Conservation (phyloP, 2,329 filamentous ascomycete genomes). For the Aspergillus costaricaensis region DNA sequence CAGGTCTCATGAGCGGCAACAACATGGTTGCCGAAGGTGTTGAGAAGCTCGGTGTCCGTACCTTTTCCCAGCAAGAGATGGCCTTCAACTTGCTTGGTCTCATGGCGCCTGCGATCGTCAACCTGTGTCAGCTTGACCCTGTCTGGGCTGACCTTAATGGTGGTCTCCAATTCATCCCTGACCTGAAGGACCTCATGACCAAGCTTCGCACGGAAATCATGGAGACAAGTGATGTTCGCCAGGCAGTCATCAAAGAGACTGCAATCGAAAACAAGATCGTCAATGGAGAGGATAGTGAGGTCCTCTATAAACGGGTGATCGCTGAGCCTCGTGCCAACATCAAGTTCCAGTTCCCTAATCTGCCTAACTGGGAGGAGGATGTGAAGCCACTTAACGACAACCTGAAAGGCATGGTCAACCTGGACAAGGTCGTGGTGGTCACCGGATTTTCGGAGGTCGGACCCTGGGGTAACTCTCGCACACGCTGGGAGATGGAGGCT, state of each 20-base stretch:
- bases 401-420: constrained; percentile 96
- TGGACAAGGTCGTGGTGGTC: constrained; percentile 96
- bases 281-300: constrained; percentile 89
- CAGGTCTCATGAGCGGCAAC: constrained; percentile 96
- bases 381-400: constrained; percentile 83
- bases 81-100: constrained; percentile 96
- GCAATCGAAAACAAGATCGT: constrained; percentile 96
- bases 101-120: constrained; percentile 91
- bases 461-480: constrained; percentile 97
- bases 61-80: constrained; percentile 99
- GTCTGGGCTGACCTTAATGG: constrained; percentile 98
- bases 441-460: constrained; percentile 83
- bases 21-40: constrained; percentile 97
- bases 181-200: constrained; percentile 92
- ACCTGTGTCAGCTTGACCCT: constrained; percentile 92
- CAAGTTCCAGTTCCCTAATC: constrained; percentile 90
- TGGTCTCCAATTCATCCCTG: constrained; percentile 94
- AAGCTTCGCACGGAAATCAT: constrained; percentile 91
- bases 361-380: constrained; percentile 90
- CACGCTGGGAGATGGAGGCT: constrained; percentile 99
- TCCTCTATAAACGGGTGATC: constrained; percentile 89
- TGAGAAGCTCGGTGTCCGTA: constrained; percentile 93
- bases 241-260: constrained; percentile 92
- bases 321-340: constrained; percentile 95
- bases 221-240: constrained; percentile 90